Percentiles rank a stretch among this genome's conserved stretches.
These are phyloP conservation scores for Metschnikowia noctiluminum DNA, from an alignment of 805 yeast genomes.

Conservation along the genomic window DNA sequence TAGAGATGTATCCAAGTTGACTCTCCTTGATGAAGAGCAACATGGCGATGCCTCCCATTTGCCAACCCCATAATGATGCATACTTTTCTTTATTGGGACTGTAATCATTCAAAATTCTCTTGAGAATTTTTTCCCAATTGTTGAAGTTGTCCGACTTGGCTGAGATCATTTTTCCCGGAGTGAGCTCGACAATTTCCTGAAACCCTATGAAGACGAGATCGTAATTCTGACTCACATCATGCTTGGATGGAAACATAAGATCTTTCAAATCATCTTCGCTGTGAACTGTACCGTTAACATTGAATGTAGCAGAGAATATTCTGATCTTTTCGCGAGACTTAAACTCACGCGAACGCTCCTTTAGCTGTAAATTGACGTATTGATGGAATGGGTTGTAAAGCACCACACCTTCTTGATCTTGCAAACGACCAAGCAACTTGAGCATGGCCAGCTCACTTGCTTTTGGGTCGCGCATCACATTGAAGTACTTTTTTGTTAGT, in stretches of 20 bases:
- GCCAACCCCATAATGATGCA: constrained; percentile 66
- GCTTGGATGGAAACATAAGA: constrained; percentile 45
- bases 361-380: constrained; percentile 42
- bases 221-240: constrained; percentile 35
- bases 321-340: constrained; percentile 38
- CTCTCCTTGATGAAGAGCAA: constrained; percentile 62
- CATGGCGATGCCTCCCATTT: constrained; percentile 79
- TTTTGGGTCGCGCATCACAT: constrained; percentile 40
- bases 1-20: constrained; percentile 50
- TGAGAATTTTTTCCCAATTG: constrained; percentile 65
- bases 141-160: constrained; percentile 61
- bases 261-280: constrained; percentile 39
- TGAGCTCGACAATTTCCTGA: constrained; percentile 83
- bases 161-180: constrained; percentile 78
- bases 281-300: constrained; percentile 48
- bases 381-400: constrained; percentile 55
- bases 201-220: constrained; percentile 82
- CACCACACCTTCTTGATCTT: constrained; percentile 42
- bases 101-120: constrained; percentile 40
- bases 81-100: constrained; percentile 41
- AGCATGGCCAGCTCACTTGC: constrained; percentile 43
- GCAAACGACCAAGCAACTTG: constrained; percentile 47
- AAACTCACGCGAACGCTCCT: constrained; percentile 37
- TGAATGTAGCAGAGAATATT: constrained; percentile 50
- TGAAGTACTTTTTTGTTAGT: constrained; percentile 35